phyloP scores from a whole-genome alignment of 305 asterid species.

The Fraxinus sp. region DNA sequence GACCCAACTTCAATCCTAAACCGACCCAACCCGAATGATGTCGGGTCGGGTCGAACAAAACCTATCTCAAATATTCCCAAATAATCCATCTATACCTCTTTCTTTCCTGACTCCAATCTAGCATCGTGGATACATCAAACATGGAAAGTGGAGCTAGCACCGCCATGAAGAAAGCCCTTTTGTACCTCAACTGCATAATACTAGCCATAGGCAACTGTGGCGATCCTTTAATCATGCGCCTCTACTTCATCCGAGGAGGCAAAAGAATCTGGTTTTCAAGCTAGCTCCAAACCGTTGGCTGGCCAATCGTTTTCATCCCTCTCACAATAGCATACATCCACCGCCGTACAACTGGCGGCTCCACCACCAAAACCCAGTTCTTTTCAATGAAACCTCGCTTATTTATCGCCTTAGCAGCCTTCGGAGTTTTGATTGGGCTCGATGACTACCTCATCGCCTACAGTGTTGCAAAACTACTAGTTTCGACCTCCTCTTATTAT shows the following conservation, averaged over 20 bases:
- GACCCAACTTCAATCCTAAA: too few species aligned
- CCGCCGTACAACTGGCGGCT: background rate
- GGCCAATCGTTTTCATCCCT: conserved; percentile 28
- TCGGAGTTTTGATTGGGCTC: conserved; percentile 20
- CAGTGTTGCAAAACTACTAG: conserved; percentile 23
- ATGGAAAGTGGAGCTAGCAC: conserved; percentile 20
- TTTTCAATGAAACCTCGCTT: conserved; percentile 17
- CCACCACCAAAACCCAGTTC: background rate
- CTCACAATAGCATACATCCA: conserved; percentile 6
- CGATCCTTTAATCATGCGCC: conserved; percentile 56
- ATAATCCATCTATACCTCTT: too few species aligned
- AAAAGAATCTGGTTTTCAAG: conserved; percentile 21
- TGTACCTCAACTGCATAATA: conserved; percentile 38
- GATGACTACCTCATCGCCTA: conserved; percentile 23
- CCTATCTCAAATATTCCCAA: too few species aligned
- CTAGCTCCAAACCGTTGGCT: conserved; percentile 26
- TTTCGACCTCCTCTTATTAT: conserved; percentile 29
- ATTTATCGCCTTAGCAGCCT: background rate
- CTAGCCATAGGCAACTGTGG: conserved; percentile 62
- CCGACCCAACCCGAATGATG: too few species aligned
- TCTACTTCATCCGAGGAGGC: too few species aligned
- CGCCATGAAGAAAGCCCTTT: conserved; percentile 28
- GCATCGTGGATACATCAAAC: background rate
- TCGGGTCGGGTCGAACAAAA: too few species aligned
- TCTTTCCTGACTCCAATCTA: too few species aligned